Conservation (phyloP, 2,329 filamentous ascomycete species). For the Lithohypha guttulata region DNA sequence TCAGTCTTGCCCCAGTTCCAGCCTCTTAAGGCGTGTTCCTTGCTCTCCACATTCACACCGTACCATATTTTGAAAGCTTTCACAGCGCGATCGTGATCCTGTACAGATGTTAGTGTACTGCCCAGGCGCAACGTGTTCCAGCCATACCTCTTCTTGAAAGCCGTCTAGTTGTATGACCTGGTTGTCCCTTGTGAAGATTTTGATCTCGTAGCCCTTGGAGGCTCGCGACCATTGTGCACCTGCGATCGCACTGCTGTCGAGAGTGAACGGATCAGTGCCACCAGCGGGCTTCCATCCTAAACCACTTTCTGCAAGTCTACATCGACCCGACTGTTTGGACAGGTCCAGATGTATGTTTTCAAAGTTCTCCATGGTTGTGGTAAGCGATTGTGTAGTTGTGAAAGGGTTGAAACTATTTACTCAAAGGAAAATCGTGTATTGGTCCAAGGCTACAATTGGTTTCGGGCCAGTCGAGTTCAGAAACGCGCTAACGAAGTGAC, state of each 20-base stretch:
- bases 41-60: slow-evolving; percentile 79
- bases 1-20: slow-evolving; percentile 99
- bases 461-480: too few relatives aligned
- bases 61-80: slow-evolving; percentile 99
- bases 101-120: slow-evolving; percentile 16
- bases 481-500: too few relatives aligned
- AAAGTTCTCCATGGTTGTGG: slow-evolving; percentile 59
- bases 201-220: slow-evolving; percentile 84
- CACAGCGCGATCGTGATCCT: slow-evolving; percentile 79
- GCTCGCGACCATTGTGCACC: slow-evolving; percentile 91
- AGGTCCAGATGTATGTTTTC: slow-evolving; percentile 95
- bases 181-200: slow-evolving; percentile 73
- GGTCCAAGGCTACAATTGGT: too few relatives aligned
- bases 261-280: slow-evolving; percentile 84
- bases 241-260: slow-evolving; percentile 75
- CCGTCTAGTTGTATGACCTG: slow-evolving; percentile 89
- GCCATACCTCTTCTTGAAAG: slow-evolving; percentile 67
- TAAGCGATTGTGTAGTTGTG: too few relatives aligned
- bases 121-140: slow-evolving; percentile 5
- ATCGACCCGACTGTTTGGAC: slow-evolving; percentile 84
- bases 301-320: slow-evolving; percentile 86
- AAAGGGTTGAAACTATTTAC: too few relatives aligned
- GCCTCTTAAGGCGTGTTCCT: slow-evolving; percentile 86
- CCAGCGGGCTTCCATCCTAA: slow-evolving; percentile 88
- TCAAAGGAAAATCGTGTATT: too few relatives aligned